These are phyloP conservation scores for Marsdenia floribunda DNA, from an alignment of 257 asterid genomes.

Conservation along the genomic window DNA sequence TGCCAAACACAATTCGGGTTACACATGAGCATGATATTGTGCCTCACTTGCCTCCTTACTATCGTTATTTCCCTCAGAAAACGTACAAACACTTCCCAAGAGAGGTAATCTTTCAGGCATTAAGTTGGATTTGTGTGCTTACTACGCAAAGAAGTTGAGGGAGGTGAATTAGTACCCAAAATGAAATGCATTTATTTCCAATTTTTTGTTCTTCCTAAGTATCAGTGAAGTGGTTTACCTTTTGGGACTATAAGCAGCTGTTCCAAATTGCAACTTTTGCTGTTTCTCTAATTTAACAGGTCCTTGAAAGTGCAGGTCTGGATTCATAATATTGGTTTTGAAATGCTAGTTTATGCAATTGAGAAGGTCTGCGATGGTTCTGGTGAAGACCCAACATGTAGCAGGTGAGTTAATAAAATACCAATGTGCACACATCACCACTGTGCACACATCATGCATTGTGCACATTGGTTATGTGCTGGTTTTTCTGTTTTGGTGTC, in stretches of 20 bases:
- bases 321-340: constrained; percentile 51
- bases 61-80: constrained; percentile 56
- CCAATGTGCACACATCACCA: background rate
- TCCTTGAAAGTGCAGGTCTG: constrained; percentile 59
- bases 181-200: background rate
- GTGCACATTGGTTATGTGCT: background rate
- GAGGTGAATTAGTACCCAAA: background rate
- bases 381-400: constrained; percentile 96
- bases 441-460: background rate
- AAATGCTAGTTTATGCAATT: constrained; percentile 48
- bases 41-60: constrained; percentile 99
- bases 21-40: constrained; percentile 84
- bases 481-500: background rate
- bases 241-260: background rate
- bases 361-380: constrained; percentile 88
- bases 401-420: constrained; percentile 50
- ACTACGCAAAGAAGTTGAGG: background rate
- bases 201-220: background rate
- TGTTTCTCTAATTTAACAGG: background rate
- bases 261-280: background rate
- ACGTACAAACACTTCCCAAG: constrained; percentile 88
- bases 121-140: background rate
- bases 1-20: constrained; percentile 79
- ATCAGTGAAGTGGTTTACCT: background rate
- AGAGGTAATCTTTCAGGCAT: constrained; percentile 55